Conservation (phyloP, 1,284 basidiomycete species). For the Bondarzewia mesenterica region DNA sequence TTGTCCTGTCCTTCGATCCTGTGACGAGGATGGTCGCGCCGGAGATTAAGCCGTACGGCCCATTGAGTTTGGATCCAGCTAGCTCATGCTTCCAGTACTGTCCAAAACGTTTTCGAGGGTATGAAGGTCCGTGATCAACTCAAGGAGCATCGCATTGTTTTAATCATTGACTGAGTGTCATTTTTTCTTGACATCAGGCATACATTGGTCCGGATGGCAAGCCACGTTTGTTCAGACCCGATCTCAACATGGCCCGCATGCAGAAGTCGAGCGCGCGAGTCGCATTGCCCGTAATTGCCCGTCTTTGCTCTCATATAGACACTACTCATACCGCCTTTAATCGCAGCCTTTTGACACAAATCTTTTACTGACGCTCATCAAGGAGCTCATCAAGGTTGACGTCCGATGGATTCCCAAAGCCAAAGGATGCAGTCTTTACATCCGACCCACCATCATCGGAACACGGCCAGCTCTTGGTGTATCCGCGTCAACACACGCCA, state of each 20-base stretch:
- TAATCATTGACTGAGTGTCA: background rate
- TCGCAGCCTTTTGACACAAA: conserved; percentile 53
- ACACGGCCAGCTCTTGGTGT: conserved; percentile 70
- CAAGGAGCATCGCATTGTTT: background rate
- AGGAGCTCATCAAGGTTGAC: conserved; percentile 61
- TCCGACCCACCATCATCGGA: conserved; percentile 79
- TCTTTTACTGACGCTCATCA: conserved; percentile 61
- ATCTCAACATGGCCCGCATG: conserved; percentile 77
- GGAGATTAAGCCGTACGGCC: conserved; percentile 73
- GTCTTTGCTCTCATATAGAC: conserved; percentile 11
- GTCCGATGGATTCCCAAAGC: conserved; percentile 67
- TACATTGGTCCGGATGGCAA: conserved; percentile 62
- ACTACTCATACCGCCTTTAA: background rate
- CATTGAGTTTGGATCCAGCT: conserved; percentile 66
- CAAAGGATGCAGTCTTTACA: conserved; percentile 69
- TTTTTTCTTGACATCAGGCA: conserved; percentile 36
- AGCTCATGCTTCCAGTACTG: conserved; percentile 74
- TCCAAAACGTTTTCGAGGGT: conserved; percentile 76
- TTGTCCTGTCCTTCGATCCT: conserved; percentile 57
- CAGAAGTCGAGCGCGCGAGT: conserved; percentile 51
- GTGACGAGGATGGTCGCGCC: conserved; percentile 71
- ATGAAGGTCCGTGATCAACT: conserved; percentile 55
- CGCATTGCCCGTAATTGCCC: conserved; percentile 50
- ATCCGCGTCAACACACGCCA: conserved; percentile 57
- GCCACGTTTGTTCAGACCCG: conserved; percentile 69